phyloP scores from a whole-genome alignment of 2,329 filamentous ascomycete genomes.

The Setomelanomma holmii region DNA sequence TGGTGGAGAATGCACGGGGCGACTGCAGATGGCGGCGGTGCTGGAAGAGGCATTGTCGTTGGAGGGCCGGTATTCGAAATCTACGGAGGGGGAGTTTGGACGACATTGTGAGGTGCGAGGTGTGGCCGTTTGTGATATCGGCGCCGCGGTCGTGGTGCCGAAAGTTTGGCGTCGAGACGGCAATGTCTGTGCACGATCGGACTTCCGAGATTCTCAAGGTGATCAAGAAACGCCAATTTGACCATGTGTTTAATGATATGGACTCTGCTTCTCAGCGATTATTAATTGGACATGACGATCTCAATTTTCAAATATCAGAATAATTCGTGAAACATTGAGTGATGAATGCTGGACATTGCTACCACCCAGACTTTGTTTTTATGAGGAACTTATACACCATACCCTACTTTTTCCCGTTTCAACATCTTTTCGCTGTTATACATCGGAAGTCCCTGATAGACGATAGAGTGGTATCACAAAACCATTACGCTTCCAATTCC shows the following conservation, averaged over 20 bases:
- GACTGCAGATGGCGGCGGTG: constrained; percentile 12
- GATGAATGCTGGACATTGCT: background rate
- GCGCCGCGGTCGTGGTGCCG: constrained; percentile 9
- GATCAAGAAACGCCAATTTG: too few relatives aligned
- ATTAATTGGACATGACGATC: too few relatives aligned
- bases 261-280: too few relatives aligned
- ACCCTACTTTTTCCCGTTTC: background rate
- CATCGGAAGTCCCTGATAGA: background rate
- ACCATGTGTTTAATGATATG: too few relatives aligned
- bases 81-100: constrained; percentile 33
- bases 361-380: too few relatives aligned
- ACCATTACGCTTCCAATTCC: background rate
- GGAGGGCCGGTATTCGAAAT: constrained; percentile 27
- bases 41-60: constrained; percentile 38
- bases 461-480: background rate
- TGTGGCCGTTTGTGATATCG: constrained; percentile 6
- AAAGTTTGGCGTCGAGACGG: constrained; percentile 20
- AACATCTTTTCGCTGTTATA: background rate
- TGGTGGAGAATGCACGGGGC: constrained; percentile 11
- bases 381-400: background rate
- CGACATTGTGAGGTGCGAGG: constrained; percentile 29
- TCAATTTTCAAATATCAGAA: too few relatives aligned
- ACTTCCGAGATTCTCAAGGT: constrained; percentile 8
- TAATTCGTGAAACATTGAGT: background rate
- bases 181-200: constrained; percentile 11